A percentile compares a stretch with the other conserved stretches of the same genome.
phyloP scores from a whole-genome alignment of 768 basidiomycete genomes.

The Cystofilobasidium bisporidii region DNA sequence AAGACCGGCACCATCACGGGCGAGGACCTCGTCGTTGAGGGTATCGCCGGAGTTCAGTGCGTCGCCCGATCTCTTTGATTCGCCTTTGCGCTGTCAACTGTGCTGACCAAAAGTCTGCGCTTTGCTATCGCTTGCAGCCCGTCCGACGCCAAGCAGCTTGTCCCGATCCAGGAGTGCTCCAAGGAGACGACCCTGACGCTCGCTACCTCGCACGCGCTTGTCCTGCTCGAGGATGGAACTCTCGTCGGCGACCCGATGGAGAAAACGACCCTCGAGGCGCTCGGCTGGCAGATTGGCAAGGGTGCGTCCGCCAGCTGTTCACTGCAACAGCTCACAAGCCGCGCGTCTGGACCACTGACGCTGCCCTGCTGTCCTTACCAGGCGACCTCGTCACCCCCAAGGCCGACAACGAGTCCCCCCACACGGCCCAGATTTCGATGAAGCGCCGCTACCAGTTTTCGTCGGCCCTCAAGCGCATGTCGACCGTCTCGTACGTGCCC shows the following conservation, averaged over 20 bases:
- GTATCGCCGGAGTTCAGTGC: constrained; percentile 81
- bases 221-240: constrained; percentile 84
- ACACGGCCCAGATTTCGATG: constrained; percentile 51
- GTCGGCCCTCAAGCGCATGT: constrained; percentile 95
- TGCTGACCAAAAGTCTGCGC: too few relatives aligned
- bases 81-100: too few relatives aligned
- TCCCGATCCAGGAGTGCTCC: constrained; percentile 65
- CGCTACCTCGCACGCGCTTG: constrained; percentile 89
- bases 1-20: constrained; percentile 99
- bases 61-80: constrained; percentile 35
- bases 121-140: too few relatives aligned
- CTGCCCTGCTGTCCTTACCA: constrained; percentile 28
- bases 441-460: constrained; percentile 95
- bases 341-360: constrained; percentile 1
- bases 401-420: constrained; percentile 43
- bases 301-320: constrained; percentile 43
- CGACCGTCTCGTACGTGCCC: constrained; percentile 64
- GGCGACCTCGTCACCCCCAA: constrained; percentile 63
- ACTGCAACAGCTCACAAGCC: not conserved
- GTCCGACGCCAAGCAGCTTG: constrained; percentile 54
- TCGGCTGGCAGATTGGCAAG: constrained; percentile 68
- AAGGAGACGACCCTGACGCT: constrained; percentile 76
- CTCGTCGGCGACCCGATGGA: constrained; percentile 99
- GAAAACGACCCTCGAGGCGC: constrained; percentile 81
- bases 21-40: constrained; percentile 87